Conservation (phyloP, 2,329 filamentous ascomycete genomes). For the Monilinia vaccinii-corymbosi region DNA sequence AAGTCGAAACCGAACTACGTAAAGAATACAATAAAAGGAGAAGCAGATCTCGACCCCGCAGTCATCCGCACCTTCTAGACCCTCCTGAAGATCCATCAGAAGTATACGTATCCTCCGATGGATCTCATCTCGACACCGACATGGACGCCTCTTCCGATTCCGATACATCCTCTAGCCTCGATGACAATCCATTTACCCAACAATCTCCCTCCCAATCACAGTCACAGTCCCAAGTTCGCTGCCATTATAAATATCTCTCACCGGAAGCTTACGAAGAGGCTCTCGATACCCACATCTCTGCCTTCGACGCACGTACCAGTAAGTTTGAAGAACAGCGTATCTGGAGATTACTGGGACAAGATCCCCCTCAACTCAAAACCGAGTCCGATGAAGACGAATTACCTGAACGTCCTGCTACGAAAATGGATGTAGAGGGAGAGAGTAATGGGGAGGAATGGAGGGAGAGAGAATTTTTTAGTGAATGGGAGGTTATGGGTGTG, state of each 20-base stretch:
- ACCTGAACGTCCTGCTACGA: slow-evolving; percentile 4
- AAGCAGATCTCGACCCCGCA: slow-evolving; percentile 11
- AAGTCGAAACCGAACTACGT: slow-evolving; percentile 23
- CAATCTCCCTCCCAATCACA: neutral
- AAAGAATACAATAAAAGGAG: slow-evolving; percentile 14
- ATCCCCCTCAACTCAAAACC: slow-evolving; percentile 21
- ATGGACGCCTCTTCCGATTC: neutral
- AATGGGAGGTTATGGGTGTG: slow-evolving; percentile 25
- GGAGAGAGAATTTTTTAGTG: slow-evolving; percentile 22
- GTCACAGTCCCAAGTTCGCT: neutral
- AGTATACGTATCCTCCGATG: slow-evolving; percentile 2
- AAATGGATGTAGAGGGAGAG: neutral
- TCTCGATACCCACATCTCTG: slow-evolving; percentile 4
- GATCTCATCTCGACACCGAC: neutral
- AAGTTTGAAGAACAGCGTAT: slow-evolving; percentile 23
- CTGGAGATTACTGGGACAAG: slow-evolving; percentile 25
- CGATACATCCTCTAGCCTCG: neutral
- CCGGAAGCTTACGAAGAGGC: neutral
- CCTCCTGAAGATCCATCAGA: neutral
- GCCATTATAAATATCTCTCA: neutral
- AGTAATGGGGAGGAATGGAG: slow-evolving; percentile 22
- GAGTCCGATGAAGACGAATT: slow-evolving; percentile 9
- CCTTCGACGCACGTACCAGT: slow-evolving; percentile 21
- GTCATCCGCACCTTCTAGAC: neutral
- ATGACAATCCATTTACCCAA: neutral